Conservation (phyloP, 306 rosid genomes). For the Rubus parviflorus region DNA sequence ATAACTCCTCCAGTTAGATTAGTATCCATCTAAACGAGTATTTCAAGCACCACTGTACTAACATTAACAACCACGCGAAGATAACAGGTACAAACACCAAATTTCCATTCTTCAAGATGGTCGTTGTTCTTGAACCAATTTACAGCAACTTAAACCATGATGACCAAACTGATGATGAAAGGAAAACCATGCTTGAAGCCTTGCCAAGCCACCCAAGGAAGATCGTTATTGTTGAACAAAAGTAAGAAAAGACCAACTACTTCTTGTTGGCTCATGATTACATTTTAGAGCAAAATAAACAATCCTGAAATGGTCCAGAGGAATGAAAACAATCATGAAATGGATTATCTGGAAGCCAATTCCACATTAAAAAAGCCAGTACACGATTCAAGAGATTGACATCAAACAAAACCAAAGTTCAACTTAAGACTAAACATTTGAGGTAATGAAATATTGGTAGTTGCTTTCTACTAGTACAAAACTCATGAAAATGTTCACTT, state of each 20-base stretch:
- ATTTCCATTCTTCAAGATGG: no score
- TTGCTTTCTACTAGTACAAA: slow-evolving; percentile 44
- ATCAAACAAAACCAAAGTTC: slow-evolving; percentile 28
- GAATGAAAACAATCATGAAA: neutral
- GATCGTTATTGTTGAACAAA: neutral
- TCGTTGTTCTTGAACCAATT: no score
- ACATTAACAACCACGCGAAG: no score
- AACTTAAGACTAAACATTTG: slow-evolving; percentile 30
- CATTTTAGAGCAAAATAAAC: neutral
- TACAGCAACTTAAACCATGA: no score
- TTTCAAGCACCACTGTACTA: neutral
- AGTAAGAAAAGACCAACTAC: neutral
- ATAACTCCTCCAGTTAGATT: neutral
- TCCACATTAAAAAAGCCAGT: neutral
- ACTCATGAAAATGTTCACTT: slow-evolving; percentile 39
- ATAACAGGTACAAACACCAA: no score
- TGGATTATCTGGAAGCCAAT: neutral
- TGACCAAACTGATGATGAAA: neutral
- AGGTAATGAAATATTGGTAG: slow-evolving; percentile 18
- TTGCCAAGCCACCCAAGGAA: neutral
- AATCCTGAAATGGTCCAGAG: neutral
- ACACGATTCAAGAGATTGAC: slow-evolving; percentile 12
- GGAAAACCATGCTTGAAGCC: neutral
- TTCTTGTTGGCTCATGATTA: neutral
- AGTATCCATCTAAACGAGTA: neutral